phyloP scores from a whole-genome alignment of 2,329 filamentous ascomycete species.

The Fusarium cicatricum region DNA sequence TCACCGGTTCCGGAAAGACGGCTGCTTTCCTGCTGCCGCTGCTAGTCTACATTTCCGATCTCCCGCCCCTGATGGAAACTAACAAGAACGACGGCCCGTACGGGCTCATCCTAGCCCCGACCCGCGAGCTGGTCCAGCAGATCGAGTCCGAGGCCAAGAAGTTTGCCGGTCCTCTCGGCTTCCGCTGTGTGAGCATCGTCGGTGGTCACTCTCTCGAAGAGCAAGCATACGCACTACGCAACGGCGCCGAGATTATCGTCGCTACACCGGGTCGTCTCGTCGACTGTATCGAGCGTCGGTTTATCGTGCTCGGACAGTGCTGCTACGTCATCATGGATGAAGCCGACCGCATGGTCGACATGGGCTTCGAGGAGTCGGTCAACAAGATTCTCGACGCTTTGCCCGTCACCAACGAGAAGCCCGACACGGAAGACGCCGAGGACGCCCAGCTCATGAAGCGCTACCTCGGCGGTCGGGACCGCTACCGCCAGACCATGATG shows the following conservation, averaged over 20 bases:
- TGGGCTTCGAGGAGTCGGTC: slow-evolving; percentile 96
- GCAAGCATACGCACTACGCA: slow-evolving; percentile 86
- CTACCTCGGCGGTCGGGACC: slow-evolving; percentile 76
- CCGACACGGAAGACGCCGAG: slow-evolving; percentile 91
- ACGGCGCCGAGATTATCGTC: slow-evolving; percentile 97
- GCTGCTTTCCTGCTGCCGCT: slow-evolving; percentile 92
- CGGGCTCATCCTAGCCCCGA: slow-evolving; percentile 95
- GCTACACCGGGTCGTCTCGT: slow-evolving; percentile 97
- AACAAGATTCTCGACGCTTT: slow-evolving; percentile 97
- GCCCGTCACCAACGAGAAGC: slow-evolving; percentile 92
- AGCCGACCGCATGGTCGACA: slow-evolving; percentile 98
- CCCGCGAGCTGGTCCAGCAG: slow-evolving; percentile 96
- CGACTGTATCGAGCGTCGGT: slow-evolving; percentile 92
- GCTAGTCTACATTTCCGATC: slow-evolving; percentile 90
- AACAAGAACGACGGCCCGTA: slow-evolving; percentile 97
- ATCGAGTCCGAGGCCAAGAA: slow-evolving; percentile 95
- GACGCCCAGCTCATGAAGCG: slow-evolving; percentile 84
- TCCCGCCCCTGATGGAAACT: slow-evolving; percentile 83
- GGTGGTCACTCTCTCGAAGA: slow-evolving; percentile 96
- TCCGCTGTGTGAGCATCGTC: slow-evolving; percentile 96
- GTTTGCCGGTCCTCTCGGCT: slow-evolving; percentile 89
- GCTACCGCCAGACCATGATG: slow-evolving; percentile 99
- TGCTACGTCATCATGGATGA: slow-evolving; percentile 99
- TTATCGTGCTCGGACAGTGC: slow-evolving; percentile 93
- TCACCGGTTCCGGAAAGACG: slow-evolving; percentile 98